These are phyloP conservation scores for Collybia sp. DNA, from an alignment of 768 basidiomycete species.

Conservation along the genomic window DNA sequence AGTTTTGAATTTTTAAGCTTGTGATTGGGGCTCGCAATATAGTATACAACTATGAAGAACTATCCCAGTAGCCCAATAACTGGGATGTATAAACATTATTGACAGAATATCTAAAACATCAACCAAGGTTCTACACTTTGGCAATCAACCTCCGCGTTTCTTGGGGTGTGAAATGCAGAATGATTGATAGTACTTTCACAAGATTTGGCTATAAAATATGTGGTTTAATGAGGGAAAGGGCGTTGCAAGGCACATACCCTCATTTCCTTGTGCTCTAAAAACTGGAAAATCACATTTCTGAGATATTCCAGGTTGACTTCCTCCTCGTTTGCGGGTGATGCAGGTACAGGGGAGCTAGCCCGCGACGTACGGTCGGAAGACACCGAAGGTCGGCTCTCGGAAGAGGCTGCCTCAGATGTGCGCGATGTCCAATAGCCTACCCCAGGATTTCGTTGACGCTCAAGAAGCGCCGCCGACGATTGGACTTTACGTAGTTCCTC, in stretches of 20 bases:
- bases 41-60: no score
- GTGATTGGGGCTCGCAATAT: no score
- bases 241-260: conserved; percentile 57
- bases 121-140: conserved; percentile 73
- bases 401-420: conserved; percentile 23
- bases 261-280: conserved; percentile 98
- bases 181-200: conserved; percentile 86
- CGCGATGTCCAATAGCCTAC: conserved; percentile 85
- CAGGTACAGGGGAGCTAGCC: conserved; percentile 30
- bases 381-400: conserved; percentile 32
- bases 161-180: conserved; percentile 91
- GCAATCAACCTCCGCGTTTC: conserved; percentile 87
- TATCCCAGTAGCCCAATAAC: no score
- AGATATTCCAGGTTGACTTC: conserved; percentile 96
- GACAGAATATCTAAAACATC: no score
- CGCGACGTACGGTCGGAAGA: conserved; percentile 31
- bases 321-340: conserved; percentile 59
- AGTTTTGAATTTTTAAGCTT: no score
- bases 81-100: no score
- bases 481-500: conserved; percentile 97
- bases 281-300: conserved; percentile 93
- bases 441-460: conserved; percentile 88
- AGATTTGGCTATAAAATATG: conserved; percentile 65
- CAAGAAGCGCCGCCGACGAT: conserved; percentile 84
- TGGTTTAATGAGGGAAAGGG: conserved; percentile 1